These are phyloP conservation scores for Halocafeteria seosinensis DNA, from an alignment of 108 stramenopile genomes.

Conservation along the genomic window DNA sequence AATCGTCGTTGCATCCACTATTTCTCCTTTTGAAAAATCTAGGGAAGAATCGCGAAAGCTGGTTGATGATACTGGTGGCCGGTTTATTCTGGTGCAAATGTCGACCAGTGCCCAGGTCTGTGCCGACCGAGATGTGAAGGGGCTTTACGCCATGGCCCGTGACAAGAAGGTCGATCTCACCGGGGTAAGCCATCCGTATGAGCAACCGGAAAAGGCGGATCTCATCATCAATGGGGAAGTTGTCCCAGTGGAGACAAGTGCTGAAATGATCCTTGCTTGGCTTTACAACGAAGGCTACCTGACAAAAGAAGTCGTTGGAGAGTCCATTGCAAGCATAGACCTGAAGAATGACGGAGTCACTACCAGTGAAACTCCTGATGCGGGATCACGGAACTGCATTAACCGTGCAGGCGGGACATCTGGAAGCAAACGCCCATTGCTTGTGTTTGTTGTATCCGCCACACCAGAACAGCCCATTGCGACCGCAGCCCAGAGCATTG, in stretches of 20 bases:
- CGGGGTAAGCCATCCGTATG: neutral
- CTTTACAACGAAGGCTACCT: neutral
- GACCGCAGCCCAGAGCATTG: neutral
- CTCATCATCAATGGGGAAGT: neutral
- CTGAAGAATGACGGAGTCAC: neutral
- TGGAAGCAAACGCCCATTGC: neutral
- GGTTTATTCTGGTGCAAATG: constrained; percentile 1
- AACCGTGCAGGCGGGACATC: neutral
- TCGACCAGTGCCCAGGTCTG: neutral
- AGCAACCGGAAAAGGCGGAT: neutral
- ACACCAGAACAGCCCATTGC: no score
- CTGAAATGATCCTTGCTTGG: neutral
- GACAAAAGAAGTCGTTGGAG: neutral
- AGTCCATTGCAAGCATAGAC: neutral
- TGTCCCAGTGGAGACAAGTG: neutral
- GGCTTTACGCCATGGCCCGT: neutral
- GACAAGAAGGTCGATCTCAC: neutral
- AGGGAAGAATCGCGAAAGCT: neutral
- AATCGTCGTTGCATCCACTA: neutral
- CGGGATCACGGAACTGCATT: neutral
- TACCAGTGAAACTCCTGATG: neutral
- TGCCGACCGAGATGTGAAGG: neutral
- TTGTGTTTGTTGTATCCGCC: neutral
- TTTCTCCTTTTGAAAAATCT: neutral
- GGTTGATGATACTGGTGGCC: neutral